Evolutionary conservation across 106 monocot genomes (phyloP).

Genomic region (Acanthochlamys bracteata): DNA sequence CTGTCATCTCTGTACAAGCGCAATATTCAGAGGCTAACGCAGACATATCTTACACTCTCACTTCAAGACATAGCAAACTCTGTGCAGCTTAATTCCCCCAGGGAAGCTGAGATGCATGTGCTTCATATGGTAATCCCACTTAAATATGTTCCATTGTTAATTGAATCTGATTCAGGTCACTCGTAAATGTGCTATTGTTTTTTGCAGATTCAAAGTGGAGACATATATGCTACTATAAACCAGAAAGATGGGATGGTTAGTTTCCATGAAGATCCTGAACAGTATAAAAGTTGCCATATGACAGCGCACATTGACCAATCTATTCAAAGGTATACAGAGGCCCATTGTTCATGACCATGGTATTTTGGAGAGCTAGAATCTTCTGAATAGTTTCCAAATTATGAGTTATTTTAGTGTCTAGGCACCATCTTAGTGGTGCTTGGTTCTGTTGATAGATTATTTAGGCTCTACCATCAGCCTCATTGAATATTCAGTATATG

Average conservation of each 20-base stretch:
- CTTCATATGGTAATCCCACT: constrained; percentile 72
- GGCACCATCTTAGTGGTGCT: too few species aligned
- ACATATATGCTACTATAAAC: constrained; percentile 93
- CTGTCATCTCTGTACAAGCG: constrained; percentile 83
- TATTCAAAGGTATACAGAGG: constrained; percentile 56
- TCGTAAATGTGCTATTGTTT: background rate
- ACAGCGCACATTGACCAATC: constrained; percentile 77
- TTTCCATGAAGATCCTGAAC: constrained; percentile 98
- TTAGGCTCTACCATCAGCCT: too few species aligned
- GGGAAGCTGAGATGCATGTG: constrained; percentile 96
- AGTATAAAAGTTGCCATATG: constrained; percentile 89
- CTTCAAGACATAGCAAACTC: constrained; percentile 93
- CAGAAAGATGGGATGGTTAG: constrained; percentile 99
- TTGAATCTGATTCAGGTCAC: background rate
- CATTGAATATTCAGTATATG: too few species aligned
- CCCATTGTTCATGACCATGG: too few species aligned
- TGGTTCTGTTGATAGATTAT: too few species aligned
- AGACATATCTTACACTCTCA: constrained; percentile 87
- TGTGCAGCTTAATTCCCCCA: constrained; percentile 65
- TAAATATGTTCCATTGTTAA: background rate
- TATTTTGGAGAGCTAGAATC: too few species aligned
- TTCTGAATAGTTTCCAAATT: too few species aligned
- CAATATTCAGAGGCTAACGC: constrained; percentile 94
- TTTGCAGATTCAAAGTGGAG: constrained; percentile 92
- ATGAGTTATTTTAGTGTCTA: too few species aligned